Evolutionary conservation across 1,284 basidiomycete species (phyloP).

Genomic region (Ceratobasidium sp.): DNA sequence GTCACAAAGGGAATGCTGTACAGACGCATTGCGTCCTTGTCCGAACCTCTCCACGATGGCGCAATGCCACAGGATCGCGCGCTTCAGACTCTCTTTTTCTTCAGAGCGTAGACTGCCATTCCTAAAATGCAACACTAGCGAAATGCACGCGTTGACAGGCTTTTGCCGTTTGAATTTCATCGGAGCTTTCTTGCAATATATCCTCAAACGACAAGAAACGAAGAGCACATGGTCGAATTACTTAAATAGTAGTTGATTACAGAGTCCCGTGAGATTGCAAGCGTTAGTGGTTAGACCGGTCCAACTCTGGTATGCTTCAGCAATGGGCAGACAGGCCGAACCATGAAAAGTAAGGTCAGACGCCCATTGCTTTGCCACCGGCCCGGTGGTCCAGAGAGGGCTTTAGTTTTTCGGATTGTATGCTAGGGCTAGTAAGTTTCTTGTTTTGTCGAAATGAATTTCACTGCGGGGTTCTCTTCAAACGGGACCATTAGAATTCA

Average conservation of each 20-base stretch:
- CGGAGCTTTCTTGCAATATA: neutral
- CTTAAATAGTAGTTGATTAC: neutral
- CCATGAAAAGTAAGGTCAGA: neutral
- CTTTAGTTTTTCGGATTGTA: neutral
- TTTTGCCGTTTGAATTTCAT: neutral
- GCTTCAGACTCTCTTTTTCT: neutral
- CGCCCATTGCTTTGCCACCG: neutral
- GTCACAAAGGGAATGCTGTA: too few relatives aligned
- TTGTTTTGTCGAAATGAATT: neutral
- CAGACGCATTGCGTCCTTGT: too few relatives aligned
- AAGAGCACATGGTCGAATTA: neutral
- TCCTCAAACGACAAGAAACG: neutral
- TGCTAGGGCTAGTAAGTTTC: neutral
- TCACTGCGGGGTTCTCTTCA: neutral
- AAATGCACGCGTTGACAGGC: neutral
- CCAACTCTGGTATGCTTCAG: neutral
- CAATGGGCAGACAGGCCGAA: neutral
- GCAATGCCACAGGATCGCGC: neutral
- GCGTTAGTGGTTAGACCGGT: neutral
- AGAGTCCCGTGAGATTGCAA: neutral
- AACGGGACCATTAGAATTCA: neutral
- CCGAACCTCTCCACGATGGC: neutral
- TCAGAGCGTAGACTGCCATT: neutral
- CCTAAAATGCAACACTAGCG: neutral
- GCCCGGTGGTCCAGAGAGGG: neutral